These are phyloP conservation scores for Phyllosticta citriasiana DNA, from an alignment of 2,329 filamentous ascomycete genomes.

Conservation along the genomic window DNA sequence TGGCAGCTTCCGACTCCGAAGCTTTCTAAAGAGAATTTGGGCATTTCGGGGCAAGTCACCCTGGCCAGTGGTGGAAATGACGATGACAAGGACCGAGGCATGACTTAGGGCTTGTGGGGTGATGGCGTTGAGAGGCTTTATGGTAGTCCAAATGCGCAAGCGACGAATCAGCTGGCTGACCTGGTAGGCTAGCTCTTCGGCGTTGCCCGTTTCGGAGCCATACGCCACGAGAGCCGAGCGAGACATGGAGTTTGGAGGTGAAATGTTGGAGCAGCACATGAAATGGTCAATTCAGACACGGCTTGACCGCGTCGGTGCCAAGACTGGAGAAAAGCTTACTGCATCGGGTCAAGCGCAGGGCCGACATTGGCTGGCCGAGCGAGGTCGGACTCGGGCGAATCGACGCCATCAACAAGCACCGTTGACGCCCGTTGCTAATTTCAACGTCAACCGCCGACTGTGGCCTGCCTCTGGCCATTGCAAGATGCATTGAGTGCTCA, in stretches of 20 bases:
- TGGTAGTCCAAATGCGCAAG: conserved; percentile 64
- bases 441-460: not conserved
- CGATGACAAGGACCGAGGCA: conserved; percentile 58
- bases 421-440: not conserved
- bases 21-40: conserved; percentile 69
- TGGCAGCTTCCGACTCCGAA: conserved; percentile 69
- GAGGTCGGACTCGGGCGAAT: not conserved
- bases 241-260: not conserved
- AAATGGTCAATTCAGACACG: not conserved
- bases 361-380: not conserved
- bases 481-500: too few species aligned
- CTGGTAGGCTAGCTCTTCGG: conserved; percentile 83
- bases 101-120: conserved; percentile 50
- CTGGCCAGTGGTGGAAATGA: conserved; percentile 87
- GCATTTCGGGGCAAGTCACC: conserved; percentile 85
- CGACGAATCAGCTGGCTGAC: conserved; percentile 65
- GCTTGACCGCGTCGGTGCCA: not conserved
- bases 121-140: conserved; percentile 68
- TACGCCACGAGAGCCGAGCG: conserved; percentile 62
- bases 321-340: not conserved
- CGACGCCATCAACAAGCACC: not conserved
- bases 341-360: not conserved
- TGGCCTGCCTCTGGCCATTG: too few species aligned
- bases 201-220: conserved; percentile 90
- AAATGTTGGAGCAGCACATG: not conserved